Percentiles rank a stretch among this genome's conserved stretches.
Conservation (phyloP, 805 yeast species). For the Helenozyma baotianmanensis region DNA sequence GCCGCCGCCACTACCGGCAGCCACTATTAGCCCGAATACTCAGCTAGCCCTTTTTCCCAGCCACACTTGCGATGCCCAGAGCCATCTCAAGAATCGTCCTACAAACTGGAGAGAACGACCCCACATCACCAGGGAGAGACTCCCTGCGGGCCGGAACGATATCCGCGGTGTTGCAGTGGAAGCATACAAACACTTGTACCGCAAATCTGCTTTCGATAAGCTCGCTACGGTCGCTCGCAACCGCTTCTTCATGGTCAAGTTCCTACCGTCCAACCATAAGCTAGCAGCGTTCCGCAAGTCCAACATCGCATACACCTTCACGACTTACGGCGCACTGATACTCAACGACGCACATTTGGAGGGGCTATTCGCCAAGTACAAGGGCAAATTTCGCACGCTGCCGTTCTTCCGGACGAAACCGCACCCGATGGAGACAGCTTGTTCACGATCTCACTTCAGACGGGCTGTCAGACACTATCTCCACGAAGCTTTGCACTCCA, state of each 20-base stretch:
- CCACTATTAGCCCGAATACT: too few species aligned
- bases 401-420: constrained; percentile 21
- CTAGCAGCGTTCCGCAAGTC: constrained; percentile 31
- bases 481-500: constrained; percentile 7
- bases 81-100: too few species aligned
- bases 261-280: constrained; percentile 27
- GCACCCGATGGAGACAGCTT: constrained; percentile 32
- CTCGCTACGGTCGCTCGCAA: constrained; percentile 16
- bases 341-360: constrained; percentile 25
- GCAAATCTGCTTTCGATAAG: constrained; percentile 6
- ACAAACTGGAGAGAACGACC: constrained; percentile 9
- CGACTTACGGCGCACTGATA: constrained; percentile 23
- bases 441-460: constrained; percentile 23
- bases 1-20: too few species aligned
- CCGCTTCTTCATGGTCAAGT: constrained; percentile 23
- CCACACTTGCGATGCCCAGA: too few species aligned
- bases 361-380: constrained; percentile 18
- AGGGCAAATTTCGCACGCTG: constrained; percentile 22
- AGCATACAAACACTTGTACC: constrained; percentile 14
- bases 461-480: constrained; percentile 31
- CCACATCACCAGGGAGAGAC: constrained; percentile 9
- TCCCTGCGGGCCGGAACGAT: constrained; percentile 28
- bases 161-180: constrained; percentile 31
- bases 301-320: constrained; percentile 32
- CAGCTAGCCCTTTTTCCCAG: too few species aligned